Conservation (phyloP, 2,329 filamentous ascomycete genomes). For the Scolecobasidium constrictum region DNA sequence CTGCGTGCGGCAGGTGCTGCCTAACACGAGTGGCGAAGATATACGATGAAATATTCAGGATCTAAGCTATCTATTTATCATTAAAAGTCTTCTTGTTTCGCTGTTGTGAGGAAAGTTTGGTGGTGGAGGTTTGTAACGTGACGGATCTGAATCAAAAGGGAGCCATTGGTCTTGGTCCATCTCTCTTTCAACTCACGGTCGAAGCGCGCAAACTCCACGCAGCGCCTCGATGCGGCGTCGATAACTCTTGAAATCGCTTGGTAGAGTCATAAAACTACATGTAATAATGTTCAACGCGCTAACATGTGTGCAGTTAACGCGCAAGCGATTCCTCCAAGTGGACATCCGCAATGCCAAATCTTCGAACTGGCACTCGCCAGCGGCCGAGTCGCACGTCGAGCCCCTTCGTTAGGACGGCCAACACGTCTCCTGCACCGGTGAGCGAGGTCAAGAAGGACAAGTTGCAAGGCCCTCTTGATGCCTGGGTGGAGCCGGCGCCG, state of each 20-base stretch:
- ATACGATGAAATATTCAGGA: too few species aligned
- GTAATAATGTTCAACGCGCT: neutral
- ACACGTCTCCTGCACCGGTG: slow-evolving; percentile 16
- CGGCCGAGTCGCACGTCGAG: slow-evolving; percentile 23
- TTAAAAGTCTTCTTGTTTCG: neutral
- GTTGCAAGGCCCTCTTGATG: slow-evolving; percentile 28
- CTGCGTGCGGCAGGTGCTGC: neutral
- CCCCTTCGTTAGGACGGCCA: slow-evolving; percentile 20
- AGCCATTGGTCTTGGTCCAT: neutral
- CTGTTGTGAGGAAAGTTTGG: neutral
- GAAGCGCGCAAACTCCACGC: neutral
- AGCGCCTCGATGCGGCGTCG: neutral
- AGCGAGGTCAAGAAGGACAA: slow-evolving; percentile 20
- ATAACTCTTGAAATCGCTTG: slow-evolving; percentile 10
- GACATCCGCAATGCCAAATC: slow-evolving; percentile 18
- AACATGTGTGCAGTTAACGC: slow-evolving; percentile 1
- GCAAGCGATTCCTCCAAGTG: slow-evolving; percentile 4
- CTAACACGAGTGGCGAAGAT: too few species aligned
- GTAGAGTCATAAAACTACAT: slow-evolving; percentile 4
- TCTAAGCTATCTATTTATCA: too few species aligned
- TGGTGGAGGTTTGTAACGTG: neutral
- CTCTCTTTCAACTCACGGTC: neutral
- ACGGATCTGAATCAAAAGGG: neutral
- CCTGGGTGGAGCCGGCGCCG: slow-evolving; percentile 48
- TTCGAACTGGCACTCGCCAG: slow-evolving; percentile 26